Base-by-base conservation (phyloP, 805 yeast genomes). In the Schwanniomyces pseudopolymorphus region DNA sequence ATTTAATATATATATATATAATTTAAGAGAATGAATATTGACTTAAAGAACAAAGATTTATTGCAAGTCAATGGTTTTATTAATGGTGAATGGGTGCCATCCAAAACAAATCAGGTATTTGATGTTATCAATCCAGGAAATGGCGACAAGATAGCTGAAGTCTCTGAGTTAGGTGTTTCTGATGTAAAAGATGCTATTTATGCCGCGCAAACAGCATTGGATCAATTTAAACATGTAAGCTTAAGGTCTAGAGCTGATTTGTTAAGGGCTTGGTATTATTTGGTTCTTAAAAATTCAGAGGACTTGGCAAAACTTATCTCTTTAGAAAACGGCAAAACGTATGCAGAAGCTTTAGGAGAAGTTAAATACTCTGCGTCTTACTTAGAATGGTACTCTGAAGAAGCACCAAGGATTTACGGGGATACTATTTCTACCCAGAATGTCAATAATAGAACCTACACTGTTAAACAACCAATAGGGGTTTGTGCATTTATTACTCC, bases 371-470 rank as follows among this genome's bases (percentile, higher is more conserved):
- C 81, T 33, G 76, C 80, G 31, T 78, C 72, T 51, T 78, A 79
- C 31, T 72, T 83, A 67, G 78, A 78, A 55, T 84, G 83, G 60
- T 79, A 80, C 58, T 89, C 89, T 37, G 92, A 92, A 21, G 81
- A 83, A 78, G 86, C 89, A 43, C 31, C 31, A 87, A 85, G 64
- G 80, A 84, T 67, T 72, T 82, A 45, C 70, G 70, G 47, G 95
- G 95, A 16, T 73, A 78, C 49, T 76, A 85, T 13, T 74, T 84
- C 50, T 84, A 84, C 56, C 78, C 83, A 8, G 81, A 78, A 36
- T 69, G 71, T 36, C 71, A 77, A 37, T 83, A 82, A 61, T 72
- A 80, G 44, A 55, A 55, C 31, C 61, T 51, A 52, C 61, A 66
- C 41, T 58, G 79, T 75, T 26, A 60, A 52, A 37, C 66, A 62